Conservation (phyloP, 169 alveolate species). For the Plasmodium billcollinsi region DNA sequence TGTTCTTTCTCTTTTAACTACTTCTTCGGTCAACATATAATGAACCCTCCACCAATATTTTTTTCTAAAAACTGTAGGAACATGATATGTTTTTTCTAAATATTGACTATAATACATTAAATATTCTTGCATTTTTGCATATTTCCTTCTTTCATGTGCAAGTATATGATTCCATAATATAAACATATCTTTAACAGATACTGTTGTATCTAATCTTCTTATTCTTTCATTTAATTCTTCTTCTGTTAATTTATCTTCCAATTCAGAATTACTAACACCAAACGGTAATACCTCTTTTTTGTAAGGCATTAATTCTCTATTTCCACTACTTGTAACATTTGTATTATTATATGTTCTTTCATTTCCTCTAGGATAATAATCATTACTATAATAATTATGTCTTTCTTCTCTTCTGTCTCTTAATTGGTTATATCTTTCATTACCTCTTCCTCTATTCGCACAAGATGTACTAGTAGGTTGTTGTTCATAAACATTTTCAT, state of each 20-base stretch:
- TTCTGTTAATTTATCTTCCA: slow-evolving; percentile 13
- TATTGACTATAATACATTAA: slow-evolving; percentile 25
- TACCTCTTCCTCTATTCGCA: not conserved
- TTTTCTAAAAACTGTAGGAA: slow-evolving; percentile 23
- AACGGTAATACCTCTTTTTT: not conserved
- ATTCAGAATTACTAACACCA: slow-evolving; percentile 10
- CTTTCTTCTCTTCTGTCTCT: slow-evolving; percentile 1
- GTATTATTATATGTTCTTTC: too few relatives aligned
- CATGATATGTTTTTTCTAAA: slow-evolving; percentile 12
- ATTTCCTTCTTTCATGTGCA: slow-evolving; percentile 27
- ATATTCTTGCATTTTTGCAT: slow-evolving; percentile 41
- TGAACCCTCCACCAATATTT: slow-evolving; percentile 62
- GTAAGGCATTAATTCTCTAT: not conserved
- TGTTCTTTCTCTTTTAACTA: slow-evolving; percentile 26
- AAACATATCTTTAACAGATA: slow-evolving; percentile 24
- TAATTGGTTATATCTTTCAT: too few relatives aligned
- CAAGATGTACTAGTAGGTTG: too few relatives aligned
- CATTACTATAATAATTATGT: not conserved
- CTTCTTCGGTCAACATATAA: slow-evolving; percentile 24
- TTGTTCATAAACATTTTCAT: too few relatives aligned
- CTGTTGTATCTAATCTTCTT: not conserved
- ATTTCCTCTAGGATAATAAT: not conserved
- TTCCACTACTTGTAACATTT: not conserved
- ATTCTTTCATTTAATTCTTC: slow-evolving; percentile 16
- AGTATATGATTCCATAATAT: slow-evolving; percentile 14